Percentiles rank a stretch among this genome's conserved stretches.
These are phyloP conservation scores for Arthroderma uncinatum DNA, from an alignment of 2,329 filamentous ascomycete species.

Conservation along the genomic window DNA sequence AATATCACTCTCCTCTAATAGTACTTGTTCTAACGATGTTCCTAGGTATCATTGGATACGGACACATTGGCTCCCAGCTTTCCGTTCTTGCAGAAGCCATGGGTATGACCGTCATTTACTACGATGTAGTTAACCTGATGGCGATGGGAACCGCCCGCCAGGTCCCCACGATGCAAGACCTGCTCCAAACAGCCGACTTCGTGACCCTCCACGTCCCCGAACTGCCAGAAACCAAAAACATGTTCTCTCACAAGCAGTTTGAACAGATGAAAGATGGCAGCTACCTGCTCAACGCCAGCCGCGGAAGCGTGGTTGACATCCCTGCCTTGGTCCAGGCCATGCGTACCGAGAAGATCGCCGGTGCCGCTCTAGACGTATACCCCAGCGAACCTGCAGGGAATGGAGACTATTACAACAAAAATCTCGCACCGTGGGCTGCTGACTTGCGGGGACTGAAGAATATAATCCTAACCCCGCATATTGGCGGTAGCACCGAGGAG, in stretches of 20 bases:
- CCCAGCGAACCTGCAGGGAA: constrained; percentile 89
- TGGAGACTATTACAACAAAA: constrained; percentile 83
- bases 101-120: constrained; percentile 98
- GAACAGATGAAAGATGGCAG: constrained; percentile 83
- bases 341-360: constrained; percentile 74
- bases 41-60: constrained; percentile 92
- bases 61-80: constrained; percentile 91
- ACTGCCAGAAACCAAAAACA: constrained; percentile 78
- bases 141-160: constrained; percentile 78
- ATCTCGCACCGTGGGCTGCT: constrained; percentile 72
- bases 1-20: too few relatives aligned
- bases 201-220: constrained; percentile 92
- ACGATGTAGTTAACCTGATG: constrained; percentile 91
- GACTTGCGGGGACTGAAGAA: constrained; percentile 80
- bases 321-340: constrained; percentile 80
- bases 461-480: constrained; percentile 90
- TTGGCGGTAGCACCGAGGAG: constrained; percentile 95
- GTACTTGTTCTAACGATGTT: too few relatives aligned
- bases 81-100: constrained; percentile 93
- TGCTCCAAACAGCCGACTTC: constrained; percentile 76
- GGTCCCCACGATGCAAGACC: constrained; percentile 62
- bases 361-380: constrained; percentile 93
- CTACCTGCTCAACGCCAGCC: constrained; percentile 92
- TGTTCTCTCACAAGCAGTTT: constrained; percentile 73
- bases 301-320: constrained; percentile 89